Evolutionary conservation across 73 alveolate species (phyloP), one percentile per base, ranked within the genome.

Genomic region (Blepharisma stoltei): DNA sequence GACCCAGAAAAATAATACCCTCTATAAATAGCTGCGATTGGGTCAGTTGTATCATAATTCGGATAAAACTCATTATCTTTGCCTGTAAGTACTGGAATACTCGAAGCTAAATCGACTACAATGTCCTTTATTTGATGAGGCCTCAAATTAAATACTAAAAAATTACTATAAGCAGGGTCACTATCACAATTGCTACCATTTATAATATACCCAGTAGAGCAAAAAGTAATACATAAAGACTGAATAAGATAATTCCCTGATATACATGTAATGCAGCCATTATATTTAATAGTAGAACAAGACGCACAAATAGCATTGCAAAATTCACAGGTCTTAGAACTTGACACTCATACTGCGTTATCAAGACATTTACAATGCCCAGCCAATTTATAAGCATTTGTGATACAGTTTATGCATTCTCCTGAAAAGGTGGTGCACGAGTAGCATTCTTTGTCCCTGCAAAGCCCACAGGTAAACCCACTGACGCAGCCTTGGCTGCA

Each of bases 1-100:
- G 73, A 1, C 23, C 73, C 73, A 60, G 14, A 8, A 60, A 60
- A 60, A 25, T 25, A 20, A 60, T 60, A 60, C 38, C 73, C 73
- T 60, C 73, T 14, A 20, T n/a, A 14, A 20, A 14, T n/a, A 9
- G 73, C 46, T 18, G 73, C 73, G 5, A 20, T 0, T 14, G 73
- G 73, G 47, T 60, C 73, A 60, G 14, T 25, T 14, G 37, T 1
- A 14, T 60, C 73, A 60, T 60, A 60, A 60, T n/a, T 60, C 2
- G 73, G 73, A 38, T 60, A 60, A 60, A 60, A 60, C 2, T n/a
- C 4, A 20, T n/a, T 14, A 25, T n/a, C 14, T 2, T n/a, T 60
- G 11, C 73, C 73, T 18, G 73, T 60, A 3, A 60, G 11, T 1
- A 60, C 49, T 25, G 14, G 73, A 2, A 60, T 60, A 25, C 5